Base-by-base conservation (phyloP, 768 basidiomycete genomes). In the Dioszegia hungarica region DNA sequence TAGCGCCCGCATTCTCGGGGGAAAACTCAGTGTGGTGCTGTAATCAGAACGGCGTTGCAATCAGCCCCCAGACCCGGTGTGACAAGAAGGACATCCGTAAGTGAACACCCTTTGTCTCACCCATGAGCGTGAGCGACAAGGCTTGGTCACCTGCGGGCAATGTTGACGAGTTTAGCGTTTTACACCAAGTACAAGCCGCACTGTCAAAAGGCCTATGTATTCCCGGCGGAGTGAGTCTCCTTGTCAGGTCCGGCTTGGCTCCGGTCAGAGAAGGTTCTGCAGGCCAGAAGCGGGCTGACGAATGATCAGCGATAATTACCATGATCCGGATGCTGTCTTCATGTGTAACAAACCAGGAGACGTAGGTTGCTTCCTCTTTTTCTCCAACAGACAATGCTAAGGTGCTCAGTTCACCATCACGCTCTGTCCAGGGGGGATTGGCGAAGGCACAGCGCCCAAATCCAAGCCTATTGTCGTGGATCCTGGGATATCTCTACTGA, bases 401-500 rank as follows among this genome's bases (percentile, higher is more conserved):
- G n/a, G 29, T 25, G 40, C 54, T 20, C 46, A 59, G 59, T 64
- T 57, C 49, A 57, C 52, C n/a, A 56, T 64, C 29, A 59, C 57
- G 5, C 49, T 64, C 40, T 64, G 62, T 29, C 62, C 62, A 9
- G 59, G 56, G 22, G 62, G 62, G 15, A 27, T 43, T 3, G 62
- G 62, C n/a, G 33, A 55, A 17, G 62, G 50, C 14, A 40, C 60
- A 27, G 24, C 52, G 33, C 58, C 62, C 12, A 56, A 55, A 5
- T 28, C 31, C 11, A 41, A 28, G 10, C 3, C 36, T 9, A 19
- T 17, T n/a, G 31, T 37, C 11, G 20, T 47, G 8, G 29, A 29
- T 37, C 34, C 45, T 3, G 45, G 45, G 10, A 15, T 47, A 17
- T 10, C 45, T 11, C 27, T n/a, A n/a, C n/a, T n/a, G n/a, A n/a